Conservation (phyloP, 1,284 basidiomycete genomes). For the Chalciporus piperatoides region DNA sequence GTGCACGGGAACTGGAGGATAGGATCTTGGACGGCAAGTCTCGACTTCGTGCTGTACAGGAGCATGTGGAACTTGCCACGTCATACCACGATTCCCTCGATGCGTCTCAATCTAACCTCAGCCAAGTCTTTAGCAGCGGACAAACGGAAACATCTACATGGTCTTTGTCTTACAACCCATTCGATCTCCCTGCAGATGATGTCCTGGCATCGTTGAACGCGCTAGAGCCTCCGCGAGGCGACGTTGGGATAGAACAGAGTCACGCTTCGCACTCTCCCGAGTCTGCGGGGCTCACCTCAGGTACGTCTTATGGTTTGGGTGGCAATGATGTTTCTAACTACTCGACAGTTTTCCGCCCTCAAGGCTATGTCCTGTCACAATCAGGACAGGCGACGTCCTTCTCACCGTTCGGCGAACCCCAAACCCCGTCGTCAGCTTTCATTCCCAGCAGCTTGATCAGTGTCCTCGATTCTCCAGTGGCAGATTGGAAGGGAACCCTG, state of each 20-base stretch:
- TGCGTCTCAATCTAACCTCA: constrained; percentile 4
- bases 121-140: constrained; percentile 7
- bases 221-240: constrained; percentile 12
- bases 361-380: constrained; percentile 37
- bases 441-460: constrained; percentile 58
- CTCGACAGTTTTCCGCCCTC: constrained; percentile 30
- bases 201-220: constrained; percentile 15
- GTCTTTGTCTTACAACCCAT: constrained; percentile 33
- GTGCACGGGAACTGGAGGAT: constrained; percentile 59
- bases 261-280: constrained; percentile 30
- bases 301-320: constrained; percentile 36
- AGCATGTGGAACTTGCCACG: constrained; percentile 46
- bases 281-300: constrained; percentile 38
- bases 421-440: constrained; percentile 46
- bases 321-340: constrained; percentile 16
- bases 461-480: constrained; percentile 46
- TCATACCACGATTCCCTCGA: constrained; percentile 31
- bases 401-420: constrained; percentile 48
- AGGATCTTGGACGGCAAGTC: constrained; percentile 52
- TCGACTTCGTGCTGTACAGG: constrained; percentile 46
- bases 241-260: constrained; percentile 10
- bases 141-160: constrained; percentile 19
- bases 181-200: constrained; percentile 26
- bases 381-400: constrained; percentile 38
- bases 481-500: constrained; percentile 26